Percentiles rank a stretch among this genome's conserved stretches.
Evolutionary conservation across 805 yeast species (phyloP).

Genomic region (Teunomyces kruisii): DNA sequence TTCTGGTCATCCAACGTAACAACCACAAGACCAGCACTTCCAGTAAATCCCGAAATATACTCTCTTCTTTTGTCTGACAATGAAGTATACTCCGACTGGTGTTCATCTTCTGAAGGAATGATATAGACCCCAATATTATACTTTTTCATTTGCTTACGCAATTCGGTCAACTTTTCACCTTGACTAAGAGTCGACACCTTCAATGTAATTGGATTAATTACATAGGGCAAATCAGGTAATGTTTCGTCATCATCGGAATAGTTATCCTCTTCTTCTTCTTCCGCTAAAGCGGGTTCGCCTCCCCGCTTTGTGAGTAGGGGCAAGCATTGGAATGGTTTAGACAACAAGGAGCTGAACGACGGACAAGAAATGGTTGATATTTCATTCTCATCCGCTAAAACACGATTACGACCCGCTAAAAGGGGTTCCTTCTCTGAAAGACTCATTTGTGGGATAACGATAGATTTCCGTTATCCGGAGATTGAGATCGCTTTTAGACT

Average conservation of each 20-base stretch:
- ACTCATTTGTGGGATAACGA: background rate
- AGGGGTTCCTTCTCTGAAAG: slow-evolving; percentile 1
- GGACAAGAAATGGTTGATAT: slow-evolving; percentile 18
- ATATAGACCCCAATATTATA: slow-evolving; percentile 69
- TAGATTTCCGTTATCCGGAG: slow-evolving; percentile 1
- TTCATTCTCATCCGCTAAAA: background rate
- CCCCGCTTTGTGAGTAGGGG: slow-evolving; percentile 13
- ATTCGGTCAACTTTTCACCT: slow-evolving; percentile 49
- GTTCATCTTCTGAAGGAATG: slow-evolving; percentile 89
- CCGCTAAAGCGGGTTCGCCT: background rate
- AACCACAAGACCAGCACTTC: slow-evolving; percentile 92
- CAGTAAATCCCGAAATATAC: slow-evolving; percentile 85
- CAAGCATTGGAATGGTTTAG: slow-evolving; percentile 25
- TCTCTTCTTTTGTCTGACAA: slow-evolving; percentile 78
- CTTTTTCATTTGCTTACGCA: slow-evolving; percentile 65
- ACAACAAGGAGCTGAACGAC: slow-evolving; percentile 16
- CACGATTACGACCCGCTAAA: background rate
- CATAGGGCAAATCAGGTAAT: slow-evolving; percentile 27
- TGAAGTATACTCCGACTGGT: slow-evolving; percentile 87
- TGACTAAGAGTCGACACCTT: slow-evolving; percentile 2
- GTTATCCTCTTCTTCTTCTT: slow-evolving; percentile 14
- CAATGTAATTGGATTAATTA: slow-evolving; percentile 7
- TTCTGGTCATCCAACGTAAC: slow-evolving; percentile 53
- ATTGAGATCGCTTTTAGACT: background rate
- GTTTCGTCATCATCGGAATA: slow-evolving; percentile 19